Conservation (phyloP, 2,329 filamentous ascomycete genomes). For the Teratosphaeriaceae sp. region DNA sequence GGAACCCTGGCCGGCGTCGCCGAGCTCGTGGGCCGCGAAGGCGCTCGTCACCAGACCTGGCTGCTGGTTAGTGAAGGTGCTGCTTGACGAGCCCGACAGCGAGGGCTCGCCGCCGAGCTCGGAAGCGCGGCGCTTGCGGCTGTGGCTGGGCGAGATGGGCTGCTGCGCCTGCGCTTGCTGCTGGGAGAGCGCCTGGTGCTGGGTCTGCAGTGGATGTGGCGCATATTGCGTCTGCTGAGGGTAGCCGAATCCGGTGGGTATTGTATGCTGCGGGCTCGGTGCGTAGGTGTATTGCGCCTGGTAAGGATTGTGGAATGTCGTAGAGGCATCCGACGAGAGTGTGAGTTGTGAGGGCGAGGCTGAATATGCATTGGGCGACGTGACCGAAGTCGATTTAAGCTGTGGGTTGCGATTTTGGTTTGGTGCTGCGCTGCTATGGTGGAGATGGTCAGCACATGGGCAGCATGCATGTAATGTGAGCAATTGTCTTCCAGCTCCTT, state of each 20-base stretch:
- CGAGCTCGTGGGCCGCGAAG: neutral
- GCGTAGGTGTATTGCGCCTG: constrained; percentile 23
- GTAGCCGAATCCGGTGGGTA: constrained; percentile 20
- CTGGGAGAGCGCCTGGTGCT: constrained; percentile 30
- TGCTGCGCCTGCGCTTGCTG: constrained; percentile 27
- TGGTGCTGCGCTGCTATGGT: constrained; percentile 33
- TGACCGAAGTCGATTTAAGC: constrained; percentile 23
- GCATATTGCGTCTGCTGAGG: constrained; percentile 21
- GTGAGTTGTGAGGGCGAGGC: constrained; percentile 32
- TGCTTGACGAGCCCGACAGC: constrained; percentile 24
- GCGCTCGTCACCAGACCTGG: constrained; percentile 17
- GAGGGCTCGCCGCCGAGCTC: constrained; percentile 23
- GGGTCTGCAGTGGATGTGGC: constrained; percentile 25
- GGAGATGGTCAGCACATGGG: constrained; percentile 2
- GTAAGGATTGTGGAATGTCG: constrained; percentile 24
- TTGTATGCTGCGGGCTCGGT: constrained; percentile 11
- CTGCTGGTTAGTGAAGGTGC: constrained; percentile 21
- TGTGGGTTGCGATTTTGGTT: constrained; percentile 40
- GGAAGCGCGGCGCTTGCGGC: constrained; percentile 32
- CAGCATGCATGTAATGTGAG: neutral
- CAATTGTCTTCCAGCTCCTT: no score
- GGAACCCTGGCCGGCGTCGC: constrained; percentile 10
- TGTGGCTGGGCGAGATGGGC: constrained; percentile 23
- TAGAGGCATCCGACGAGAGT: constrained; percentile 22
- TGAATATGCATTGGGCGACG: constrained; percentile 27